Percentiles rank a stretch among this genome's conserved stretches.
phyloP scores from a whole-genome alignment of 2,329 filamentous ascomycete species.

The Talaromyces sp. region DNA sequence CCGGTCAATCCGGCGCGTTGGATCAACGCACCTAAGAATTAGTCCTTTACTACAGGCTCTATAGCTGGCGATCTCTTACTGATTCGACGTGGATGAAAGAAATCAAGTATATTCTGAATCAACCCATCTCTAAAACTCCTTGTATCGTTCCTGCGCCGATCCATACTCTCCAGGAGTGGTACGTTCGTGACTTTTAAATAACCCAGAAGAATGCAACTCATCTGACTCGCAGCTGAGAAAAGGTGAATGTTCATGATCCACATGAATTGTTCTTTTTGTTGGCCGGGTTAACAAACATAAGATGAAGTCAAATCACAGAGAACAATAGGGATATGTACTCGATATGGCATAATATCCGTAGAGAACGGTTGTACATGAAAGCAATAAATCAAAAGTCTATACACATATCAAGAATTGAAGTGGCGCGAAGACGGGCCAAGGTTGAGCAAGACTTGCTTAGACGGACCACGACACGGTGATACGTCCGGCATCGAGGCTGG shows the following conservation, averaged over 20 bases:
- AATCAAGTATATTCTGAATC: slow-evolving; percentile 6
- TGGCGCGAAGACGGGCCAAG: neutral
- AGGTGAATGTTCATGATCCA: slow-evolving; percentile 12
- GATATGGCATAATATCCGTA: slow-evolving; percentile 5
- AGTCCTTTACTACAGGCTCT: neutral
- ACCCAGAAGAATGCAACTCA: slow-evolving; percentile 10
- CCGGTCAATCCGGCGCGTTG: neutral
- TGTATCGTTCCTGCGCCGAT: slow-evolving; percentile 15
- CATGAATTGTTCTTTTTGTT: slow-evolving; percentile 17
- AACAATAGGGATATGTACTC: slow-evolving; percentile 1
- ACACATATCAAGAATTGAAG: slow-evolving; percentile 28
- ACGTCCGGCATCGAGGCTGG: slow-evolving; percentile 37
- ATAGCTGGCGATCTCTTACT: neutral
- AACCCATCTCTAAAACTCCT: slow-evolving; percentile 12
- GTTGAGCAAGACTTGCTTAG: slow-evolving; percentile 23
- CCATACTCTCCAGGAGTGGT: slow-evolving; percentile 19
- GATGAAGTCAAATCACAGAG: slow-evolving; percentile 13
- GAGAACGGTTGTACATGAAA: slow-evolving; percentile 15
- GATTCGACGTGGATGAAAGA: neutral
- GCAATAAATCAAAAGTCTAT: slow-evolving; percentile 23
- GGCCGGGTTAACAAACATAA: slow-evolving; percentile 13
- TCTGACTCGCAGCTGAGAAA: slow-evolving; percentile 11
- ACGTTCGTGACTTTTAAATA: slow-evolving; percentile 11
- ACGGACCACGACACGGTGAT: slow-evolving; percentile 42
- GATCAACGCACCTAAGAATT: neutral